Percentiles rank a stretch among this genome's conserved stretches.
These are phyloP conservation scores for Linum tenue DNA, from an alignment of 345 rosid species.

Conservation along the genomic window DNA sequence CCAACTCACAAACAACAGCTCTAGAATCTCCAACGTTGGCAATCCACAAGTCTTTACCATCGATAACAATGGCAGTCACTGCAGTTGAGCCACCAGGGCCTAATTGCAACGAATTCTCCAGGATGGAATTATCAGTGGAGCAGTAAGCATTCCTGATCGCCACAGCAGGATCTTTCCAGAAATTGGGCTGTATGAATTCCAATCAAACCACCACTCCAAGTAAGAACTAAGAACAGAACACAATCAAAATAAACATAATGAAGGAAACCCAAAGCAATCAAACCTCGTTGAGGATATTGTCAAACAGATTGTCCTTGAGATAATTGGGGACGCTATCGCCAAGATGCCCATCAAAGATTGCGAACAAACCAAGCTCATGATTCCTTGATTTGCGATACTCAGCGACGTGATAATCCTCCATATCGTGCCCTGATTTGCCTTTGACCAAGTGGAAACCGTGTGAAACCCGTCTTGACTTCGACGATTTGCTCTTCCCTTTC, in stretches of 20 bases:
- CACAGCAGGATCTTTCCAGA: constrained; percentile 34
- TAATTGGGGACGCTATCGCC: constrained; percentile 50
- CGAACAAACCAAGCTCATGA: constrained; percentile 48
- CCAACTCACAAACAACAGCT: constrained; percentile 50
- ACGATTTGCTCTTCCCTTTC: constrained; percentile 37
- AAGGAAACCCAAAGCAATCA: neutral
- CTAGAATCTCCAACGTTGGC: constrained; percentile 57
- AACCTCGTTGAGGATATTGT: constrained; percentile 45
- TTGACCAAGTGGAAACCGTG: constrained; percentile 53
- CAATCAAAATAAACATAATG: neutral
- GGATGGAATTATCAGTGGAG: constrained; percentile 36
- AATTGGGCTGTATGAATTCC: constrained; percentile 27
- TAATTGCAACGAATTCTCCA: constrained; percentile 42
- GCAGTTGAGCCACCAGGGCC: constrained; percentile 62
- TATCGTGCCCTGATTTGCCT: constrained; percentile 55
- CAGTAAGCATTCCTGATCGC: constrained; percentile 44
- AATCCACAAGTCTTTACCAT: constrained; percentile 53
- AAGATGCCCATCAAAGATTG: constrained; percentile 52
- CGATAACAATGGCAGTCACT: constrained; percentile 49
- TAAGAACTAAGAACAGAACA: neutral
- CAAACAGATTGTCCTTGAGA: constrained; percentile 42
- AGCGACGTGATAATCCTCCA: constrained; percentile 57
- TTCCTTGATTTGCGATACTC: constrained; percentile 35
- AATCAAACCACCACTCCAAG: neutral
- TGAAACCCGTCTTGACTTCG: constrained; percentile 22